A percentile compares a stretch with the other conserved stretches of the same genome.
phyloP scores from a whole-genome alignment of 805 yeast genomes.

The Yarrowia sp. region DNA sequence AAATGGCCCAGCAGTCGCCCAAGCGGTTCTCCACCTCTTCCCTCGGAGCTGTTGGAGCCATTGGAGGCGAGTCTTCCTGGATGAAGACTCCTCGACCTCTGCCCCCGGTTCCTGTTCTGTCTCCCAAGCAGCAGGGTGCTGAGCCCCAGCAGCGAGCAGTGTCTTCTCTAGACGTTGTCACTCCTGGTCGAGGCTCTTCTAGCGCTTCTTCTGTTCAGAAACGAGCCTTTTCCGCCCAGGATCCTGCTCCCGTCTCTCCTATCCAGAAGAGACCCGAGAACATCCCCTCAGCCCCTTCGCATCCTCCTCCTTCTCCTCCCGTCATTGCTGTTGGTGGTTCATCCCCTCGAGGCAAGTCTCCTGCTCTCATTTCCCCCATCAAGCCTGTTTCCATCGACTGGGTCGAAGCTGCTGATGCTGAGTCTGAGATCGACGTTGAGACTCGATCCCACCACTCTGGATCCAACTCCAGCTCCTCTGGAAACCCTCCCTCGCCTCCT shows the following conservation, averaged over 20 bases:
- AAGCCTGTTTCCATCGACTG: slow-evolving; percentile 8
- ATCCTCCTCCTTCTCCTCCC: slow-evolving; percentile 31
- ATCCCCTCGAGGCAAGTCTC: not conserved
- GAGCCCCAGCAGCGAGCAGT: not conserved
- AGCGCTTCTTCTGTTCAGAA: not conserved
- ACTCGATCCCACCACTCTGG: not conserved
- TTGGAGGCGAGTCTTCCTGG: slow-evolving; percentile 29
- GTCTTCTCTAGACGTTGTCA: not conserved
- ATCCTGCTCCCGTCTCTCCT: slow-evolving; percentile 4
- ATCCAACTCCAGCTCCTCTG: slow-evolving; percentile 8
- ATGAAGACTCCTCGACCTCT: slow-evolving; percentile 32
- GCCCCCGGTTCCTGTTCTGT: slow-evolving; percentile 21
- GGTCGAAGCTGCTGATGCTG: slow-evolving; percentile 7
- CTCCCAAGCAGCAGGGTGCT: not conserved
- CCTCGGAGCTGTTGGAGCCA: not conserved
- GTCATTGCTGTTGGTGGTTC: not conserved
- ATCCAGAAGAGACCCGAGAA: not conserved
- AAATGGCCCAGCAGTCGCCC: slow-evolving; percentile 23
- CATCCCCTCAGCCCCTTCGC: slow-evolving; percentile 19
- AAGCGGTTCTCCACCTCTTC: slow-evolving; percentile 8
- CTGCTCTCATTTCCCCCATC: not conserved
- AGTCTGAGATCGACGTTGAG: not conserved
- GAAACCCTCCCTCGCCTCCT: slow-evolving; percentile 30
- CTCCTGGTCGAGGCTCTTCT: not conserved
- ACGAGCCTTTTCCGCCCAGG: slow-evolving; percentile 4